Base-by-base conservation (phyloP, 2,329 filamentous ascomycete species). In the Fusarium duplospermum region DNA sequence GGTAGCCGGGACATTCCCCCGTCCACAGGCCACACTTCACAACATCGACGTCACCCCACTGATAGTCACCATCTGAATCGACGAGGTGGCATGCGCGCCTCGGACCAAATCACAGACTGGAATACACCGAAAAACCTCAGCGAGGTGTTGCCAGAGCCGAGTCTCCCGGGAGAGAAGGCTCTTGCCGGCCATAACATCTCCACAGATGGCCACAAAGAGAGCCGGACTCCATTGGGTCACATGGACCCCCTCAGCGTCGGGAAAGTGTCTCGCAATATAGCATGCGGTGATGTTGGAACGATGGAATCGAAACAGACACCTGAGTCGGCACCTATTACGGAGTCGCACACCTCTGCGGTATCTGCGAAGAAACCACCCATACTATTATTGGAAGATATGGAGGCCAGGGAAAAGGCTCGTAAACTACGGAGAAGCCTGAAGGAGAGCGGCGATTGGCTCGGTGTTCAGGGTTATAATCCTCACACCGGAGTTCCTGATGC, bases 401-500 rank as follows among this genome's bases (percentile, higher is more conserved):
- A 81, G 14, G 78, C 78, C 3, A 85, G 81, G 62, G 77, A 71
- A 42, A 79, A 82, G 52, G 70, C 78, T 40, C 79, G 82, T 3
- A 73, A 75, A 8, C 81, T 83, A 38, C 84, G 88, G 7, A 83
- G 83, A 52, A 84, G 78, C 45, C 82, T 90, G 63, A 88, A 86
- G 69, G 84, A 87, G 63, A 89, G 87, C 63, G 88, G 88, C 6
- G 89, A 91, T 77, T 91, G 86, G 75, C 84, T 91, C 0, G 89
- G 89, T 2, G 87, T 90, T 2, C 88, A 89, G 67, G 89, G 89
- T 4, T 83, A 88, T 62, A 90, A 91, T 74, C 89, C 89, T 0
- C 81, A 84, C 47, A 90, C 89, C 1, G 88, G 89, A 6, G 82
- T 86, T 70, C 84, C 86, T 58, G 86, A 90, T 66, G 79, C 87